Evolutionary conservation across 305 asterid species (phyloP), one percentile per base, ranked within the genome.

Genomic region (Ilex paraguariensis): DNA sequence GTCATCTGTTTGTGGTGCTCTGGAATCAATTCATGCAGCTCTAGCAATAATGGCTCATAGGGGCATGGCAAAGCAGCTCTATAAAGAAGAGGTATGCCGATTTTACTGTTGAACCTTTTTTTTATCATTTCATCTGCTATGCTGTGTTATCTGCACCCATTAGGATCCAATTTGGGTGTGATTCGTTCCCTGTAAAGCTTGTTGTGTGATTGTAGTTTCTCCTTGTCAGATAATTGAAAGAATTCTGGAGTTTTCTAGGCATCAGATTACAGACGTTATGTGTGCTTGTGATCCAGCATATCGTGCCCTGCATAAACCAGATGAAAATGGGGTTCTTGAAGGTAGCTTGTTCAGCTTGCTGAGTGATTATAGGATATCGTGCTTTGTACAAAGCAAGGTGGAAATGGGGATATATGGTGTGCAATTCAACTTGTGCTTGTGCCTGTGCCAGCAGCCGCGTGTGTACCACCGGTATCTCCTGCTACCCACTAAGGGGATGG

Each of bases 21-120:
- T 94, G 83, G 99, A 94, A 83, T 85, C 98, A 5, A 87, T 88
- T 77, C 97, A 84, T 77, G 99, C 96, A 60, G 83, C 96, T 79
- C 84, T 94, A 71, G 93, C 86, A 57, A 77, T 94, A 72, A 82
- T 94, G 94, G 87, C 91, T 68, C 77, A 77, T 77, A 81, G 69
- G 72, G 96, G 82, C 77, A 84, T 94, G 99, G 93, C 99, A 58
- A 94, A 94, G 76, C 95, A 83, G 77, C 80, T 94, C 49, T 94
- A 94, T 69, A 88, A 86, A 64, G 99, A 94, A 78, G 99, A 94
- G 91, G 99, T 88, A 74, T 68, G 76, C 58, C 56, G 57, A 54
- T 64, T 55, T 71, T 36, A 36, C 9, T 36, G 42, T 36, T 36
- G 9, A 4, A 36, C 6, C 6, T 36, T 8, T 21, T 21, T 21